Evolutionary conservation across 768 basidiomycete genomes (phyloP).

Genomic region (Trametes punicea): DNA sequence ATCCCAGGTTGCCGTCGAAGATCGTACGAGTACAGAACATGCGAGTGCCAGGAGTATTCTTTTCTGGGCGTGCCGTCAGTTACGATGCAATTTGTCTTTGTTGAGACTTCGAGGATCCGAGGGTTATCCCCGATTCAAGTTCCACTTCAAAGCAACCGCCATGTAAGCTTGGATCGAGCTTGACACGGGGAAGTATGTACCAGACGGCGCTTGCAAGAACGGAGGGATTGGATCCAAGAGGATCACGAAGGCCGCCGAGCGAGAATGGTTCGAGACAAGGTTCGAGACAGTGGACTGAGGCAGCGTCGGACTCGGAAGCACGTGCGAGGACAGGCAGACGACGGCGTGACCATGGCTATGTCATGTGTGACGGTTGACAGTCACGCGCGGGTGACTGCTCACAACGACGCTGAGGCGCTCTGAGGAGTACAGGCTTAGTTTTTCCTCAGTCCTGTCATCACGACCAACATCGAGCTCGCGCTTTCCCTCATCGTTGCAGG

Average conservation of each 20-base stretch:
- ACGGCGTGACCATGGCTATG: not conserved
- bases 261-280: not conserved
- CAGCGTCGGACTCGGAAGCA: not conserved
- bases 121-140: no score
- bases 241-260: no score
- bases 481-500: constrained; percentile 15
- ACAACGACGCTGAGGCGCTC: constrained; percentile 5
- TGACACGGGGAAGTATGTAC: no score
- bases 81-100: no score
- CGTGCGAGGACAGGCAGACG: constrained; percentile 4
- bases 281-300: not conserved
- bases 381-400: constrained; percentile 6
- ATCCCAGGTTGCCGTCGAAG: not conserved
- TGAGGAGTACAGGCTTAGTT: constrained; percentile 15
- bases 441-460: constrained; percentile 16
- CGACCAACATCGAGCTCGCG: constrained; percentile 11
- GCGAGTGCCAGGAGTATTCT: not conserved
- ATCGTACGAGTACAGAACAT: not conserved
- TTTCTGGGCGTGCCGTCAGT: not conserved
- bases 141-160: no score
- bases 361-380: constrained; percentile 12
- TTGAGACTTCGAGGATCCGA: not conserved
- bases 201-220: no score
- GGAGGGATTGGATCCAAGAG: no score
- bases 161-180: no score